phyloP scores from a whole-genome alignment of 2,329 filamentous ascomycete genomes.

The Sphaceloma murrayae region DNA sequence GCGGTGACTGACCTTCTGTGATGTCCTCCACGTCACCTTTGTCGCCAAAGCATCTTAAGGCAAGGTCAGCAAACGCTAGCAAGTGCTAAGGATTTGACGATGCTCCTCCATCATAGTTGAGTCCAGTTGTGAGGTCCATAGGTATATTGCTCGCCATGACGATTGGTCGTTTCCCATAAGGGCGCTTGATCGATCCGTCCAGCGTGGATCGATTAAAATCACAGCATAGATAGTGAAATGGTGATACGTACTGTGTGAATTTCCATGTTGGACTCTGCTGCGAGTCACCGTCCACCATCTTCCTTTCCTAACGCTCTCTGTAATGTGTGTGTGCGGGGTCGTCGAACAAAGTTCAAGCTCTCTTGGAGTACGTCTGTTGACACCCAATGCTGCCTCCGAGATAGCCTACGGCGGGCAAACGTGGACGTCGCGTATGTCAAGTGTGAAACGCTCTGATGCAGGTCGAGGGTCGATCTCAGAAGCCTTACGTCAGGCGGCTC shows the following conservation, averaged over 20 bases:
- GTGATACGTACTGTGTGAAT: constrained; percentile 81
- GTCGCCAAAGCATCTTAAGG: constrained; percentile 86
- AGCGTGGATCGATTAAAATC: not conserved
- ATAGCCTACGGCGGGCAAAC: too few relatives aligned
- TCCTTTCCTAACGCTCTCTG: constrained; percentile 18
- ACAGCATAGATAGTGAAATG: not conserved
- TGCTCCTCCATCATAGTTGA: too few relatives aligned
- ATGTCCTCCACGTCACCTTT: constrained; percentile 99
- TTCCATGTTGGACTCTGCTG: constrained; percentile 91
- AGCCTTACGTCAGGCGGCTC: constrained; percentile 16
- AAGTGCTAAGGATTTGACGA: too few relatives aligned
- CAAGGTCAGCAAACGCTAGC: constrained; percentile 3
- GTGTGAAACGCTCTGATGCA: constrained; percentile 9
- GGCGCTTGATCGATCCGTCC: too few relatives aligned
- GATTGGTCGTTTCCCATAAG: too few relatives aligned
- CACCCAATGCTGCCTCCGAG: too few relatives aligned
- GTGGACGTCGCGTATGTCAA: not conserved
- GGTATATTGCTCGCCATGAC: too few relatives aligned
- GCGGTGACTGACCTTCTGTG: constrained; percentile 63
- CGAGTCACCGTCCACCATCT: constrained; percentile 87
- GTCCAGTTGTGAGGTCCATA: too few relatives aligned
- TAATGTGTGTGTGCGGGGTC: not conserved
- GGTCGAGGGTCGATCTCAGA: not conserved
- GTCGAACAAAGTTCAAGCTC: not conserved
- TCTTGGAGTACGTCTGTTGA: too few relatives aligned